These are phyloP conservation scores for Thalassiosira livingstoniorum DNA, from an alignment of 352 stramenopile species.

Conservation along the genomic window DNA sequence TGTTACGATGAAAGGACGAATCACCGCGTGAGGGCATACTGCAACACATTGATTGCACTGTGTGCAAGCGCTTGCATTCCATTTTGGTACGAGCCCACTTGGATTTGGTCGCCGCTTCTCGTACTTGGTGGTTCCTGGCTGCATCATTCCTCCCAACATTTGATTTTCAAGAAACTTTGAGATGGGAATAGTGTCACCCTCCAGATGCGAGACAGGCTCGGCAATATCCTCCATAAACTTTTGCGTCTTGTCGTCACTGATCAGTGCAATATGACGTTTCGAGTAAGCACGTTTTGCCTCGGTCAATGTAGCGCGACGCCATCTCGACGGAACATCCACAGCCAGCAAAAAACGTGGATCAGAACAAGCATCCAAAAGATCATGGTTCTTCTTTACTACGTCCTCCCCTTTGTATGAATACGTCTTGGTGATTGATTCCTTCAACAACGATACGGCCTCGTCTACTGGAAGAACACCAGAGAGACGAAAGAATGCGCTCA, in stretches of 20 bases:
- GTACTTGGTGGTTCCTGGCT: constrained; percentile 71
- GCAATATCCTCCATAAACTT: constrained; percentile 81
- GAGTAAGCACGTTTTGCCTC: constrained; percentile 60
- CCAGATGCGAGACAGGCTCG: constrained; percentile 67
- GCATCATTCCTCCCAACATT: constrained; percentile 76
- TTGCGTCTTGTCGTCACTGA: constrained; percentile 73
- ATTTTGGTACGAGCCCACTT: constrained; percentile 64
- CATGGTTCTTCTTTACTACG: constrained; percentile 80
- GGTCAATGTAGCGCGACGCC: constrained; percentile 56
- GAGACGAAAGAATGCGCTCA: constrained; percentile 75
- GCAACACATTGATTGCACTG: constrained; percentile 84
- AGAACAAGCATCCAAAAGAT: constrained; percentile 72
- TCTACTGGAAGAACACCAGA: constrained; percentile 74
- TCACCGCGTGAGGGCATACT: constrained; percentile 79
- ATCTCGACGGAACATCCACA: constrained; percentile 71
- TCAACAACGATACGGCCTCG: constrained; percentile 70
- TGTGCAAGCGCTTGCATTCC: constrained; percentile 72
- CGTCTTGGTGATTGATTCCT: constrained; percentile 72
- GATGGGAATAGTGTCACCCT: constrained; percentile 79
- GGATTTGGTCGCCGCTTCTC: constrained; percentile 78
- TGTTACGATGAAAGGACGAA: constrained; percentile 80
- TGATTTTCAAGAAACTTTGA: constrained; percentile 78
- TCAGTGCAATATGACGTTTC: constrained; percentile 64
- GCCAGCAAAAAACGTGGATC: constrained; percentile 65
- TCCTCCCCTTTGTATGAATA: constrained; percentile 82